Evolutionary conservation across 2,329 filamentous ascomycete species (phyloP), one percentile per base, ranked within the genome.

Genomic region (Fusarium albidum): DNA sequence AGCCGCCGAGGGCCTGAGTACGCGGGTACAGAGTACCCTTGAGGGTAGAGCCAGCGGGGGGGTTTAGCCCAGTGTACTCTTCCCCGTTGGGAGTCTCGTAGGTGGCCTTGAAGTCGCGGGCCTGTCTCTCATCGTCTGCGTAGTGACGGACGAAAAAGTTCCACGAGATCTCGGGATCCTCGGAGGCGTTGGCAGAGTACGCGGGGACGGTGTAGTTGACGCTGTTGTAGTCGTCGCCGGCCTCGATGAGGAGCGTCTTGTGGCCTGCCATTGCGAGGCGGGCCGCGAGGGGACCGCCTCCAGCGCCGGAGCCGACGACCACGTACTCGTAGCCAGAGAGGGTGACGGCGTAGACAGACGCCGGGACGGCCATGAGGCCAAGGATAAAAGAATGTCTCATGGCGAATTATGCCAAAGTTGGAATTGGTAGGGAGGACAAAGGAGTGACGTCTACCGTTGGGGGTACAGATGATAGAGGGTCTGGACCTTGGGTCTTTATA

Each of bases 71-170:
- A 73, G 77, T 80, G 63, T 86, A 86, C 26, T 78, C 69, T 3
- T 82, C 82, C 39, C 82, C 82, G 39, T 79, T 70, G 0, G 78
- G 73, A 1, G 80, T 82, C 9, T 77, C 66, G 65, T 85, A 88
- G 2, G 80, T 80, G 39, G 82, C 81, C 74, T 88, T 88, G 61
- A 73, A 80, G 66, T 88, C 83, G 44, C 76, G 74, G 17, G 78
- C 75, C 57, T 85, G 81, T 31, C 80, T 75, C 17, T 71, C 68
- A 37, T 82, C 71, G 55, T 87, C 78, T 9, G 76, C 73, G 64
- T 86, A 87, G 68, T 88, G 85, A 38, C 78, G 78, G n/a, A 86
- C 82, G 58, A 82, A 88, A 71, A 83, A 88, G 68, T 86, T 81
- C 85, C 85, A 89, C 38, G 77, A 73, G 60, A 85, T 76, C 14